Conservation (phyloP, 2,329 filamentous ascomycete species). For the Monilinia fructigena region DNA sequence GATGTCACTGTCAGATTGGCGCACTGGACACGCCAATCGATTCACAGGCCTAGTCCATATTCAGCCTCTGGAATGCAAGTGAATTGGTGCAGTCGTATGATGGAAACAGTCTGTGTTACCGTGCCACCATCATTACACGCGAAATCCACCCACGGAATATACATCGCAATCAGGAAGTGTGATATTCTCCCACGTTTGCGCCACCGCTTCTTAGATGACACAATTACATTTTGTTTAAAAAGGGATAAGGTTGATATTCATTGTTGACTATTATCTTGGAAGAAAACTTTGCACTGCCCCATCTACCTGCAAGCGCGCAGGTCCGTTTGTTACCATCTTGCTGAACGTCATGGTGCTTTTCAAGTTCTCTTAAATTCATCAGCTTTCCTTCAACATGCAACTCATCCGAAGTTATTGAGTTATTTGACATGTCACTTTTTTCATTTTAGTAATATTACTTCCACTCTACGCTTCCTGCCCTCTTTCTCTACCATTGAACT, state of each 20-base stretch:
- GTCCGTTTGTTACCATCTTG: background rate
- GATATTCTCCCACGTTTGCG: background rate
- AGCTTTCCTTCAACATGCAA: background rate
- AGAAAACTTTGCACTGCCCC: constrained; percentile 3
- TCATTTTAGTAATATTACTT: background rate
- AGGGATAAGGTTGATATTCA: background rate
- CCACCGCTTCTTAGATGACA: background rate
- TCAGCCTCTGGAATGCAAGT: constrained; percentile 9
- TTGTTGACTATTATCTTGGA: background rate
- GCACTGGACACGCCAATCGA: too few relatives aligned
- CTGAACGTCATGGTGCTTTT: background rate
- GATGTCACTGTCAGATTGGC: background rate
- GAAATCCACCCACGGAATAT: constrained; percentile 8
- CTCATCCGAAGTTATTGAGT: background rate
- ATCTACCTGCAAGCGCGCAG: background rate
- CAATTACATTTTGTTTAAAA: background rate
- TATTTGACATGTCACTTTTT: background rate
- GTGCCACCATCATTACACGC: background rate
- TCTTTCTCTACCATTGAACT: background rate
- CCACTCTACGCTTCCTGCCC: background rate
- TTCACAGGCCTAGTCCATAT: background rate
- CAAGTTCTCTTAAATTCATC: background rate
- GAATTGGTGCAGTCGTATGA: constrained; percentile 3
- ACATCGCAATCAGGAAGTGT: background rate
- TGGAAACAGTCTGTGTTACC: constrained; percentile 1